A percentile compares a stretch with the other conserved stretches of the same genome.
These are phyloP conservation scores for Halenospora varia DNA, from an alignment of 495 filamentous ascomycete genomes.

Conservation along the genomic window DNA sequence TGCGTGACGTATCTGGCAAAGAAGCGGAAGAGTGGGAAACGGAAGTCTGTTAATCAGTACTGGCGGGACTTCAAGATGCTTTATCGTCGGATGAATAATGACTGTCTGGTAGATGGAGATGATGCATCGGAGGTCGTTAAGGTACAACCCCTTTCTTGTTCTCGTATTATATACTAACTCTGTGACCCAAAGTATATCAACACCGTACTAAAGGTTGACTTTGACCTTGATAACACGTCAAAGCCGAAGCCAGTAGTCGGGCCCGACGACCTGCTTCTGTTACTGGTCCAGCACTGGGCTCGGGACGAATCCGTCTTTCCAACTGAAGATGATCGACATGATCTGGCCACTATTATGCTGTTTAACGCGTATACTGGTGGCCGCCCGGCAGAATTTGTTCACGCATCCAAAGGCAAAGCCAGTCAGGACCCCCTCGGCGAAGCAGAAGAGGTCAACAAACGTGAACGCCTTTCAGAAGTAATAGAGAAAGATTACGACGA, in stretches of 20 bases:
- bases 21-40: conserved; percentile 1
- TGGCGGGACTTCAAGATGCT: conserved; percentile 25
- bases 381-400: conserved; percentile 16
- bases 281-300: conserved; percentile 18
- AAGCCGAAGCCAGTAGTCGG: conserved; percentile 18
- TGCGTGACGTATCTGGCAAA: not conserved
- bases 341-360: conserved; percentile 16
- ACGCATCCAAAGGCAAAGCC: conserved; percentile 14
- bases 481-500: conserved; percentile 11
- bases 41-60: conserved; percentile 16
- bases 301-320: conserved; percentile 16
- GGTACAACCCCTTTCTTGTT: conserved; percentile 19
- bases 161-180: conserved; percentile 4
- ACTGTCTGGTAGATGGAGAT: conserved; percentile 23
- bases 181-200: conserved; percentile 11
- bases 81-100: conserved; percentile 20
- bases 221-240: conserved; percentile 6
- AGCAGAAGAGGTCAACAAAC: conserved; percentile 11
- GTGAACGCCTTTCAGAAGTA: not conserved
- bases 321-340: conserved; percentile 16
- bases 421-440: conserved; percentile 16
- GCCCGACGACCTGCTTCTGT: conserved; percentile 14
- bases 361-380: conserved; percentile 18
- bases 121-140: conserved; percentile 29
- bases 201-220: conserved; percentile 6